phyloP scores from a whole-genome alignment of 2,329 filamentous ascomycete genomes.

The Ophiostoma perfectum region DNA sequence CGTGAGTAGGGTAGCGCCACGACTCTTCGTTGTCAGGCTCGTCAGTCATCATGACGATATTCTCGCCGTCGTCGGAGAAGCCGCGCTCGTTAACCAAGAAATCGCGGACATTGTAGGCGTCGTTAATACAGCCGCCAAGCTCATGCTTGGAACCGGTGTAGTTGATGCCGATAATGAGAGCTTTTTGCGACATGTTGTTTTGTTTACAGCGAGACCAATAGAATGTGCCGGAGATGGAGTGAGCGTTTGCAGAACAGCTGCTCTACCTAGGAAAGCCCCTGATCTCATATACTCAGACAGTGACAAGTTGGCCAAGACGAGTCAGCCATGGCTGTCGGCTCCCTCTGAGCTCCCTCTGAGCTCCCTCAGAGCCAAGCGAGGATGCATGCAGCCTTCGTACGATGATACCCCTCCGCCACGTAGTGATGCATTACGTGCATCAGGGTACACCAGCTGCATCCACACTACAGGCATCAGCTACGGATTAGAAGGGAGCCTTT shows the following conservation, averaged over 20 bases:
- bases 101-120: constrained; percentile 35
- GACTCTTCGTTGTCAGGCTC: constrained; percentile 33
- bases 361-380: neutral
- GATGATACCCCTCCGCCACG: constrained; percentile 9
- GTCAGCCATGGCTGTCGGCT: neutral
- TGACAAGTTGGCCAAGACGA: neutral
- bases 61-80: constrained; percentile 32
- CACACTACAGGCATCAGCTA: no score
- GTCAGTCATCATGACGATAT: constrained; percentile 37
- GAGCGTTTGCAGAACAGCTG: neutral
- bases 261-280: neutral
- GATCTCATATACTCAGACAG: no score
- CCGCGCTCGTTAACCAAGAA: constrained; percentile 37
- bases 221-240: neutral
- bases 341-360: neutral
- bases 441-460: no score
- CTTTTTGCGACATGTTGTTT: constrained; percentile 26
- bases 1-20: constrained; percentile 33
- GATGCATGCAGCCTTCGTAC: constrained; percentile 4
- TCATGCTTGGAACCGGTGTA: constrained; percentile 54
- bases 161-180: constrained; percentile 49
- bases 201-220: neutral
- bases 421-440: neutral
- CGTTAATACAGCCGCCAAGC: constrained; percentile 50
- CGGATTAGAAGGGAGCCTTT: neutral